Base-by-base conservation (phyloP, 2,329 filamentous ascomycete genomes). In the Rhinocladiella mackenziei region DNA sequence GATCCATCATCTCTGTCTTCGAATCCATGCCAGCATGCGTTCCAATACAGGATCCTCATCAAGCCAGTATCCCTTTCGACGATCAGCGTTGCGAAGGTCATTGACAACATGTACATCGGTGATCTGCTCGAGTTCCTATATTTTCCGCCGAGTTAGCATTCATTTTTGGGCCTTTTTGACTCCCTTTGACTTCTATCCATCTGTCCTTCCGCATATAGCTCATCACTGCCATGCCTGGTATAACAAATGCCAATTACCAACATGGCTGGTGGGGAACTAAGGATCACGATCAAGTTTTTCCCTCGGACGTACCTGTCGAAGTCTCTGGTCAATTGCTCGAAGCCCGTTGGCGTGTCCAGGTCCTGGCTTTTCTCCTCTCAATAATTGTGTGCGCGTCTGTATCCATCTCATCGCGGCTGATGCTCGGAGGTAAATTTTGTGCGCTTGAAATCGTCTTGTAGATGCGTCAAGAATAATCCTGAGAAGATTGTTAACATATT, bases 401-500 rank as follows among this genome's bases (percentile, higher is more conserved):
- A 75, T 68, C 79, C 79, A 83, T 56, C 78, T 68, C 47, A 74
- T 65, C 3, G 74, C 78, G 14, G 78, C 76, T 2, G 75, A 72
- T 10, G 75, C 75, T 50, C 72, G 72, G 3, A 82, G 68, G 54
- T 80, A 81, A 40, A 77, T 72, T 52, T 74, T 75, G 59, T 83
- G 77, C 34, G 77, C 78, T 58, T 74, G 73, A 62, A 82, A 80
- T 3, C 79, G 74, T 35, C 79, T 72, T 25, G 77, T 70, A 36
- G 74, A 73, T 28, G 77, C 74, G 58, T 83, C 79, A 35, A 74
- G 64, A 40, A 83, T 78, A 34, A 83, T 74, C 36, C 79, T 82
- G 40, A 30, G 18, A 8, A 53, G 60, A 39, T 60, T 58, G 40
- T 32, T 53, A 46, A 48, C 17, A 19, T 23, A 25, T 19, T n/a